Base-by-base conservation (phyloP, 306 rosid species). In the Vigna mungo region DNA sequence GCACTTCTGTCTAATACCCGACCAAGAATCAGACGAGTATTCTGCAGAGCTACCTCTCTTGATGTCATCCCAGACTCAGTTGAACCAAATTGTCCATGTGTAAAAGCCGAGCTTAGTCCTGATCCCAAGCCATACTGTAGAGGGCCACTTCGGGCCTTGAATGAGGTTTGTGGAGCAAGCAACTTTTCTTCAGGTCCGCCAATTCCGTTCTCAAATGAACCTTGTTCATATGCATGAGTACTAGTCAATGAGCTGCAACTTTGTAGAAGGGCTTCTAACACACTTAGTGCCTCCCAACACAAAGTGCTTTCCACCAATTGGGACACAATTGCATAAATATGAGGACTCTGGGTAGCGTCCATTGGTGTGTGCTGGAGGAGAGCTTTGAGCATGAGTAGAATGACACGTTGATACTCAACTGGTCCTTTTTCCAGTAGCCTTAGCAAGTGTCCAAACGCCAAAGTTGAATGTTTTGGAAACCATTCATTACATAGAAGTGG, bases 261-360 rank as follows among this genome's bases (percentile, higher is more conserved):
- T 86, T 93, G 97, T 75, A 96, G 75, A 84, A 96, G 99, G 44
- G 99, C 99, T 84, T 96, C 99, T 76, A 96, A 80, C 65, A 96
- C 99, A 36, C 99, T 91, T 15, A 93, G 88, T 37, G 99, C 99
- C 60, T 96, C 99, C 99, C 96, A 93, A 84, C 96, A 96, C 79
- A 93, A 76, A 36, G 98, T 91, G 90, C 99, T 96, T 87, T 96
- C 99, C 30, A 96, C 97, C 85, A 92, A 83, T 82, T 96, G 99
- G 72, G 99, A 96, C 49, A 96, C 99, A 25, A 91, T 85, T 27
- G 99, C 96, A 68, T 91, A 96, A 87, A 96, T 96, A 77, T 96
- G 99, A 1, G 99, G 98, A 78, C 99, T 96, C 83, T 96, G 99
- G 32, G 99, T 87, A 51, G 98, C 98, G 77, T 96, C 99, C 90